These are phyloP conservation scores for Lolium multiflorum DNA, from an alignment of 176 grass and related monocot genomes.

Conservation along the genomic window DNA sequence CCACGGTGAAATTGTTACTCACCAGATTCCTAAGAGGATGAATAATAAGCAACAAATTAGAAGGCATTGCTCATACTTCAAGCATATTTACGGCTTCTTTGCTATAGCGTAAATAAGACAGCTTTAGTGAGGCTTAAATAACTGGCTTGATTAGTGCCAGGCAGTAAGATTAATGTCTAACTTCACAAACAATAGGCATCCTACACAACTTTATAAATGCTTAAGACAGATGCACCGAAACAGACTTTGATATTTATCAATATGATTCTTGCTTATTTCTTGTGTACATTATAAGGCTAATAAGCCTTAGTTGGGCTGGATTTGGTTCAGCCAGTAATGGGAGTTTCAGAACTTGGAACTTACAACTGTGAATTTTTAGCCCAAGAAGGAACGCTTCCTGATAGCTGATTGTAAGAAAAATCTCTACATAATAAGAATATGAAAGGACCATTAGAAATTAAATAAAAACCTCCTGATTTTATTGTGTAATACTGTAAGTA, in stretches of 20 bases:
- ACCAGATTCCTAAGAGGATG: slow-evolving; percentile 72
- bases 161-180: background rate
- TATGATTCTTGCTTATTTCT: background rate
- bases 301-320: background rate
- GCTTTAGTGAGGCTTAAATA: background rate
- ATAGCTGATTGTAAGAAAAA: slow-evolving; percentile 90
- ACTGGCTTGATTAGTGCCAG: background rate
- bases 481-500: background rate
- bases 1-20: slow-evolving; percentile 65
- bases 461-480: background rate
- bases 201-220: background rate
- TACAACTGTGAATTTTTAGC: slow-evolving; percentile 73
- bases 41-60: slow-evolving; percentile 11
- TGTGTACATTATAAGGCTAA: slow-evolving; percentile 13
- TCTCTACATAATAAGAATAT: slow-evolving; percentile 59
- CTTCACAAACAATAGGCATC: background rate
- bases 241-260: slow-evolving; percentile 8
- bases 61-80: background rate
- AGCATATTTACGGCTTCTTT: background rate
- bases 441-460: slow-evolving; percentile 10
- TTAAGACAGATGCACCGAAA: background rate
- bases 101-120: background rate
- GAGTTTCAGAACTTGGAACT: slow-evolving; percentile 42
- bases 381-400: slow-evolving; percentile 82
- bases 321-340: background rate